Evolutionary conservation across 2,329 filamentous ascomycete genomes (phyloP).

Genomic region (Microdochium bolleyi): DNA sequence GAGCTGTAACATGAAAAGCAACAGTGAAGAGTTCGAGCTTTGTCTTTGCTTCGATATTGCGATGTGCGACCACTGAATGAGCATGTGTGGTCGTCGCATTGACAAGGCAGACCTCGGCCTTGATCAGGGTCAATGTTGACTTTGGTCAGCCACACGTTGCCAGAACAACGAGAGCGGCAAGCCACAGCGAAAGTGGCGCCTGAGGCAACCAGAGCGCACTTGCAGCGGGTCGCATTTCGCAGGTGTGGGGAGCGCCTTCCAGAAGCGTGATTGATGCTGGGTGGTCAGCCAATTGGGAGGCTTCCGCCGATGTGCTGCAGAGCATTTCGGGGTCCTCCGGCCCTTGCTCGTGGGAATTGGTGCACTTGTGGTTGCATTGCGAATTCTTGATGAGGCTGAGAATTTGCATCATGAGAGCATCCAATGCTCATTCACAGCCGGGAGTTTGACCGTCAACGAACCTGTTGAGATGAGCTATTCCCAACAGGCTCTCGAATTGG

Average conservation of each 20-base stretch:
- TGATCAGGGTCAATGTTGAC: not conserved
- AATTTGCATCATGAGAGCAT: no score
- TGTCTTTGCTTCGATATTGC: not conserved
- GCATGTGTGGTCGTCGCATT: not conserved
- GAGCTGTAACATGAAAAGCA: not conserved
- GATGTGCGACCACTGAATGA: not conserved
- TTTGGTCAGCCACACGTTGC: not conserved
- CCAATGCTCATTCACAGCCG: no score
- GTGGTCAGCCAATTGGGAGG: not conserved
- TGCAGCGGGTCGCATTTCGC: not conserved
- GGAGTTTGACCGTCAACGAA: no score
- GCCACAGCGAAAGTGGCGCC: not conserved
- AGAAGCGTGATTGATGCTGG: not conserved
- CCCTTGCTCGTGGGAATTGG: not conserved
- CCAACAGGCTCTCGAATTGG: no score
- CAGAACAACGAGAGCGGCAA: not conserved
- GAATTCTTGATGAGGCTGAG: no score
- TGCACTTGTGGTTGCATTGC: not conserved
- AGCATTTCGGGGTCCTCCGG: not conserved
- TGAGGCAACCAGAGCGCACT: not conserved
- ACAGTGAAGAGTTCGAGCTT: constrained; percentile 1
- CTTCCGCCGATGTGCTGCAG: not conserved
- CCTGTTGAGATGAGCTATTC: no score
- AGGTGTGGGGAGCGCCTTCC: not conserved
- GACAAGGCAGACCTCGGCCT: not conserved